phyloP scores from a whole-genome alignment of 1,284 basidiomycete genomes.

The Tylopilus sp. region DNA sequence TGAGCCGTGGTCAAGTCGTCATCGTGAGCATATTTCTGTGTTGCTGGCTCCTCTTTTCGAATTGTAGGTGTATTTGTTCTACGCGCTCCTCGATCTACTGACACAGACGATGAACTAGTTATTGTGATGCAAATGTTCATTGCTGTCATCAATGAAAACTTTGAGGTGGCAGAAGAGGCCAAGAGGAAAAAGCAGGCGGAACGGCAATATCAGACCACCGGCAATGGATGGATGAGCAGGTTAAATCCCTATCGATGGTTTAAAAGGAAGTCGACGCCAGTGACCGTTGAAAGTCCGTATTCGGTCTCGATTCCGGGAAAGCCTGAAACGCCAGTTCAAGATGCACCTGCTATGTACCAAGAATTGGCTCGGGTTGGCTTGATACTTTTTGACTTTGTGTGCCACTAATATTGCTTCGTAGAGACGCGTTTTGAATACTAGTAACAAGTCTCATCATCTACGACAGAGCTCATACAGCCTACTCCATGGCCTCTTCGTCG shows the following conservation, averaged over 20 bases:
- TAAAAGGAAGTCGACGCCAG: slow-evolving; percentile 66
- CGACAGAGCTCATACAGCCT: slow-evolving; percentile 53
- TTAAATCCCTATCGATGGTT: slow-evolving; percentile 89
- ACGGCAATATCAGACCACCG: slow-evolving; percentile 48
- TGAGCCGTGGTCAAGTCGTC: slow-evolving; percentile 64
- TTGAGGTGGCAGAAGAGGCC: slow-evolving; percentile 86
- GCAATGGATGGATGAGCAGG: slow-evolving; percentile 59
- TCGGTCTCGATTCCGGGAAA: slow-evolving; percentile 63
- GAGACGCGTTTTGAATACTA: slow-evolving; percentile 9
- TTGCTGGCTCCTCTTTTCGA: slow-evolving; percentile 89
- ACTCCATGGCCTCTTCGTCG: slow-evolving; percentile 60
- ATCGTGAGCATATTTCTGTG: slow-evolving; percentile 75
- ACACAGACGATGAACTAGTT: slow-evolving; percentile 44
- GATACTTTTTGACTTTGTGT: background rate
- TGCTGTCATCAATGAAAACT: slow-evolving; percentile 98
- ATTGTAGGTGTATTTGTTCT: slow-evolving; percentile 55
- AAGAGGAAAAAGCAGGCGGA: slow-evolving; percentile 80
- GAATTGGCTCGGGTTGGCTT: slow-evolving; percentile 26
- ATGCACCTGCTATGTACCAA: slow-evolving; percentile 38
- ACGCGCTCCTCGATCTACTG: no score
- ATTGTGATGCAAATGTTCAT: slow-evolving; percentile 98
- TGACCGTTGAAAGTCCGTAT: slow-evolving; percentile 66
- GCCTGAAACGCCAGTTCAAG: slow-evolving; percentile 68
- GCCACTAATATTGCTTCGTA: slow-evolving; percentile 8
- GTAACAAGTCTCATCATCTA: slow-evolving; percentile 42